A percentile compares a stretch with the other conserved stretches of the same genome.
These are phyloP conservation scores for Elaeis oleifera DNA, from an alignment of 202 grass and related monocot genomes.

Conservation along the genomic window DNA sequence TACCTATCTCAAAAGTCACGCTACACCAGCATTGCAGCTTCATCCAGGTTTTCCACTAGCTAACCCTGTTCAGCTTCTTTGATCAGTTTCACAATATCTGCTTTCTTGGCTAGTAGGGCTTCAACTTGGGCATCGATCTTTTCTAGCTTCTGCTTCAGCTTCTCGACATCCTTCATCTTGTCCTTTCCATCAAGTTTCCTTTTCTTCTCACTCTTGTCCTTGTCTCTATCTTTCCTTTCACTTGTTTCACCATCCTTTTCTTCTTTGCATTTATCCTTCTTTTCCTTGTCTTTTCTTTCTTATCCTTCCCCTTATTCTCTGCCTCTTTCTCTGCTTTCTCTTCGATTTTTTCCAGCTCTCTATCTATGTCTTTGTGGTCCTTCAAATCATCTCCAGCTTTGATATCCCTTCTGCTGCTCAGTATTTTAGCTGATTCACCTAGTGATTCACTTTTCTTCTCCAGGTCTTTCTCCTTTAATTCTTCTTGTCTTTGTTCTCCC, in stretches of 20 bases:
- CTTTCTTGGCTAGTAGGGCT: constrained; percentile 45
- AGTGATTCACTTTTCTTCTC: too few species aligned
- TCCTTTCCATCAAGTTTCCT: constrained; percentile 19
- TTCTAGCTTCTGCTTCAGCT: constrained; percentile 49
- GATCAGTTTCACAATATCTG: constrained; percentile 56
- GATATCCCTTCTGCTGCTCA: not conserved
- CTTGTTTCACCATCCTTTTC: constrained; percentile 7
- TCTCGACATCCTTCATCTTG: constrained; percentile 28
- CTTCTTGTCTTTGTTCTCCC: not conserved
- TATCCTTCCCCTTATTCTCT: constrained; percentile 3
- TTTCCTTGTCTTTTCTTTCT: constrained; percentile 1
- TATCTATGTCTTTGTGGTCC: not conserved
- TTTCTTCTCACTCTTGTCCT: constrained; percentile 17
- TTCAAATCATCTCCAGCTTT: not conserved
- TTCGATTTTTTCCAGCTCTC: not conserved
- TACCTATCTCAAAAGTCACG: too few species aligned
- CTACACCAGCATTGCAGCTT: not conserved
- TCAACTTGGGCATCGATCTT: constrained; percentile 58
- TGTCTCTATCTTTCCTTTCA: constrained; percentile 21
- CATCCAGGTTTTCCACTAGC: constrained; percentile 6
- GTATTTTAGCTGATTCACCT: too few species aligned
- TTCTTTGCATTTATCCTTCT: constrained; percentile 2
- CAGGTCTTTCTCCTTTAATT: constrained; percentile 5
- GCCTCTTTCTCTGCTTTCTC: not conserved
- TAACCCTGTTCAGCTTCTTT: constrained; percentile 33